Evolutionary conservation across 768 basidiomycete genomes (phyloP), one percentile per base, ranked within the genome.

Genomic region (Panellus pusillus): DNA sequence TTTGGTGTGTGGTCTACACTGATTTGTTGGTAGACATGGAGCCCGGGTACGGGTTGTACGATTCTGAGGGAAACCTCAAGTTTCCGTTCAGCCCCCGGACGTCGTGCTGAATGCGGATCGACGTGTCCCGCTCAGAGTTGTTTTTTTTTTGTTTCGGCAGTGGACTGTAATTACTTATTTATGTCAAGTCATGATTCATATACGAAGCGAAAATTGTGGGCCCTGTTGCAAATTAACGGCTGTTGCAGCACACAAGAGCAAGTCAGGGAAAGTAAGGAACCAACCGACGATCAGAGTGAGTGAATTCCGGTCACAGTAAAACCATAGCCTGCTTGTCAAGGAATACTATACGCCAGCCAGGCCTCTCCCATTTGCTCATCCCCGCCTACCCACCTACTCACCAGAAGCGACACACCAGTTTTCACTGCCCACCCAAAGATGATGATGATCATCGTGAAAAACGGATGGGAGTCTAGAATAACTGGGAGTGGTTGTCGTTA

Each of bases 301-400:
- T 24, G n/a, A n/a, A 24, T 24, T 24, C 24, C 24, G 6, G 24
- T 24, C 24, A 24, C 3, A 2, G 24, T 24, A 24, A 24, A 6
- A 24, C 6, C 6, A 6, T 24, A 24, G 24, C 24, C 24, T 24
- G 24, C 24, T 24, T 24, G 19, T 75, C 62, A 81, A 15, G 90
- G 90, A 59, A 92, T 90, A 62, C 91, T 92, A 64, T 92, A 91
- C 11, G 86, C 86, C 35, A 89, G 68, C 90, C 89, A 92, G 15
- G 81, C 82, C 56, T 87, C 82, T n/a, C 81, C 78, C 14, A 74
- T 74, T 56, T 71, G 70, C 49, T 78, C 77, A 60, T 80, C 76
- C 18, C 78, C 79, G 5, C 84, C 86, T 19, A 90, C 79, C 86
- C 87, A 89, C 14, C 73, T 72, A 61, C 83, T 80, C 9, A 91